These are phyloP conservation scores for Solanum sitiens DNA, from an alignment of 257 asterid genomes.

Conservation along the genomic window DNA sequence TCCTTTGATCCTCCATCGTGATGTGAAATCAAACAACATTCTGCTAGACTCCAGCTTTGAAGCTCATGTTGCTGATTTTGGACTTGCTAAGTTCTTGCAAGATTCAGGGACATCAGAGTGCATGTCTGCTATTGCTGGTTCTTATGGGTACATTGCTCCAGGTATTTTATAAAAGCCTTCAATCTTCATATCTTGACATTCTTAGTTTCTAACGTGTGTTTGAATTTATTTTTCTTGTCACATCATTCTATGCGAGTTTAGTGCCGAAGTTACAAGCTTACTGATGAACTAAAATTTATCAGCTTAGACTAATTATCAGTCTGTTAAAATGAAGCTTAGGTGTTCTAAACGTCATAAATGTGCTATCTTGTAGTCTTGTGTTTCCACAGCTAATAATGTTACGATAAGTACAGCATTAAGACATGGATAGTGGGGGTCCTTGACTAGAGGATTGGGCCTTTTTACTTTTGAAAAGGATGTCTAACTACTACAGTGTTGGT, in stretches of 20 bases:
- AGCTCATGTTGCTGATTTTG: conserved; percentile 98
- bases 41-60: conserved; percentile 71
- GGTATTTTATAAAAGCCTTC: conserved; percentile 28
- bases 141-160: conserved; percentile 96
- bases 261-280: background rate
- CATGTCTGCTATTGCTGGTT: conserved; percentile 99
- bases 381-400: background rate
- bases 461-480: conserved; percentile 1
- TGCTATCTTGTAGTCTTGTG: background rate
- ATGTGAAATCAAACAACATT: conserved; percentile 87
- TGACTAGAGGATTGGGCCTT: background rate
- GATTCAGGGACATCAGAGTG: conserved; percentile 90
- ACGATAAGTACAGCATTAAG: background rate
- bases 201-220: background rate
- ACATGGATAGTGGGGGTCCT: background rate
- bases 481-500: conserved; percentile 7
- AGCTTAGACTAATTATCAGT: background rate
- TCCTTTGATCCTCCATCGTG: conserved; percentile 87
- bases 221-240: background rate
- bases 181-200: background rate
- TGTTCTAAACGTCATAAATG: background rate
- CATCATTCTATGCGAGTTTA: background rate
- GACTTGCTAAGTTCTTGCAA: conserved; percentile 95
- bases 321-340: background rate
- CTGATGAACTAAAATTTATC: background rate